Evolutionary conservation across 495 filamentous ascomycete species (phyloP).

Genomic region (Tuber brumale): DNA sequence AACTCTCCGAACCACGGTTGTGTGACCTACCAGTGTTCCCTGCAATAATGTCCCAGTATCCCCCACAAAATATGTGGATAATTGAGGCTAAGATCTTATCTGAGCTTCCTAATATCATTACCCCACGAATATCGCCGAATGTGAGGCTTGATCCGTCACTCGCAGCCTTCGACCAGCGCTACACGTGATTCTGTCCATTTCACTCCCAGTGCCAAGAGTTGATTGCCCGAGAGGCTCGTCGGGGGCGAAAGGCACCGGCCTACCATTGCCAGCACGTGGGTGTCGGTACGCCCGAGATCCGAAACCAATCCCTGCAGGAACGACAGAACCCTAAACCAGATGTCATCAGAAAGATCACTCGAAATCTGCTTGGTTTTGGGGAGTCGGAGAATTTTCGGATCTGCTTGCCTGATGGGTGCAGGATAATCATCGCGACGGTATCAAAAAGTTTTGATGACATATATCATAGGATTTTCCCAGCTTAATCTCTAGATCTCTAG

Average conservation of each 20-base stretch:
- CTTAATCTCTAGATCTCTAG: background rate
- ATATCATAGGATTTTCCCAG: background rate
- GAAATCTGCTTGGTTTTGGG: background rate
- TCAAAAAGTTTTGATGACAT: background rate
- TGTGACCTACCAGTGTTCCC: background rate
- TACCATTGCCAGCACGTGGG: background rate
- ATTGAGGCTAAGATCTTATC: background rate
- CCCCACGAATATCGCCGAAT: background rate
- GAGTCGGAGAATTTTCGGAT: background rate
- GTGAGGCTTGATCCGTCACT: background rate
- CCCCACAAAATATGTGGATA: background rate
- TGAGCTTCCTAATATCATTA: background rate
- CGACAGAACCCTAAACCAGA: background rate
- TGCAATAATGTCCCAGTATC: background rate
- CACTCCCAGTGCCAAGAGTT: background rate
- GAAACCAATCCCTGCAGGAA: background rate
- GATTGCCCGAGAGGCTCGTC: background rate
- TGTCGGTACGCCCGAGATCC: background rate
- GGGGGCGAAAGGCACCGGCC: background rate
- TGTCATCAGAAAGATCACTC: background rate
- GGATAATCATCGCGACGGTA: background rate
- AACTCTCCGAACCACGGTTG: background rate
- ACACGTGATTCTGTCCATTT: background rate
- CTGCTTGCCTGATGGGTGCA: background rate
- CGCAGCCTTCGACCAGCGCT: background rate